Evolutionary conservation across 2,329 filamentous ascomycete genomes (phyloP), one percentile per base, ranked within the genome.

Genomic region (Thielaviopsis ethacetica): DNA sequence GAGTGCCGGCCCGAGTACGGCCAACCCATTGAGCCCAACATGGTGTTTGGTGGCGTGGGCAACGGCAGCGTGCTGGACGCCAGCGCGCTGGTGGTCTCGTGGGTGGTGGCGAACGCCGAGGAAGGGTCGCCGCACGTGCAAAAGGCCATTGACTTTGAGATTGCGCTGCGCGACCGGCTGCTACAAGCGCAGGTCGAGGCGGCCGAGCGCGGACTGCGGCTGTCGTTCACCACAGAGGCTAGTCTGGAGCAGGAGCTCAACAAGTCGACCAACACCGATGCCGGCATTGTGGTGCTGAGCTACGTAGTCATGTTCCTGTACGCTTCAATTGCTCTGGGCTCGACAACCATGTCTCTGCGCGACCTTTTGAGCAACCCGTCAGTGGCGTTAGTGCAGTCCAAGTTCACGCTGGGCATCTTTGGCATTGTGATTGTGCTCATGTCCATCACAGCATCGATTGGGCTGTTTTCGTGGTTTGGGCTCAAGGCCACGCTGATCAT

Each of bases 251-350:
- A 96, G 68, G 93, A 98, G 68, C 77, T 98, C 60, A 98, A 96
- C 75, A 95, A 97, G 72, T 95, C 90, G 44, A 96, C 90, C 55
- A 98, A 98, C 70, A 97, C 93, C 0, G 93, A 98, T 70, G 94
- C 91, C 52, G 96, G 91, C 70, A 98, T 98, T 66, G 83, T 98
- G 24, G 82, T 91, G 58, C 85, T 98, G 71, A 97, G 91, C 76
- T 98, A 98, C 72, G 79, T 97, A 63, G 88, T 96, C 74, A 98
- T 98, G 93, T 98, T 98, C 71, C 73, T 98, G 62, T 98, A 98
- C 68, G 93, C 91, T 3, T 97, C 91, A 5, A 73, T 98, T 57
- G 91, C 93, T 0, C 77, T 98, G 0, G 93, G 93, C 0, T 95
- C 91, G 1, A 93, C 88, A 0, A 90, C 86, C 5, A 75, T 95